Percentiles rank a stretch among this genome's conserved stretches.
Evolutionary conservation across 768 basidiomycete species (phyloP).

Genomic region (Tulasnella sp.): DNA sequence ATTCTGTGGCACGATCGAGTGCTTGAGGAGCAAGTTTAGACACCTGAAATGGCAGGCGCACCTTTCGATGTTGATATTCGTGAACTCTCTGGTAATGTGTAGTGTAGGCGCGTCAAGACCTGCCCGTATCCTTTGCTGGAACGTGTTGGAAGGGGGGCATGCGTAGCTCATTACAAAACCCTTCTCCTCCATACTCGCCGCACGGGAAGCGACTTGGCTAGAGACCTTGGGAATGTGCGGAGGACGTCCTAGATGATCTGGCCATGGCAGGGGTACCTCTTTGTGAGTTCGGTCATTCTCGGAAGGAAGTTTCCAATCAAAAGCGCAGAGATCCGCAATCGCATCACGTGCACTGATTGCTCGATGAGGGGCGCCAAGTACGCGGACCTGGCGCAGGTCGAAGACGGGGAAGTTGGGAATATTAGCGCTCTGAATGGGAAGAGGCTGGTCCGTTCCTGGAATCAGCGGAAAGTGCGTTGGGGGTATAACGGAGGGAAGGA

Average conservation of each 20-base stretch:
- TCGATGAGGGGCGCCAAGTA: constrained; percentile 43
- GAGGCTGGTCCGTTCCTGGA: background rate
- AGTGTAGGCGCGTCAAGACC: background rate
- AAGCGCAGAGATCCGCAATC: constrained; percentile 56
- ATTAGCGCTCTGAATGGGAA: constrained; percentile 19
- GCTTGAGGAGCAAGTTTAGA: no score
- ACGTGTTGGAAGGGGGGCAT: background rate
- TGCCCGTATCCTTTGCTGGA: background rate
- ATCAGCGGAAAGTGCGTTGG: constrained; percentile 4
- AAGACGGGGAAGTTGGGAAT: no score
- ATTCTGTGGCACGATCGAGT: background rate
- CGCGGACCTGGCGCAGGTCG: no score
- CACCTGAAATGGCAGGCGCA: background rate
- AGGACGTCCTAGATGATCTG: constrained; percentile 3
- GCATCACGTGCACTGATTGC: constrained; percentile 53
- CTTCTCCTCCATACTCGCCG: background rate
- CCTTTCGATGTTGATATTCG: constrained; percentile 3
- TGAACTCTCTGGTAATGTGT: constrained; percentile 11
- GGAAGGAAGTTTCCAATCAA: constrained; percentile 46
- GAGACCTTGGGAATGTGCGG: background rate
- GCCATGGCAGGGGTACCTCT: constrained; percentile 32
- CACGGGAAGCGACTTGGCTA: background rate
- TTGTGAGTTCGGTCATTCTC: constrained; percentile 1
- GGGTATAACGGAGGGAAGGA: background rate
- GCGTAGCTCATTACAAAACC: background rate